Conservation (phyloP, 2,329 filamentous ascomycete genomes). For the Penicillium griseofulvum region DNA sequence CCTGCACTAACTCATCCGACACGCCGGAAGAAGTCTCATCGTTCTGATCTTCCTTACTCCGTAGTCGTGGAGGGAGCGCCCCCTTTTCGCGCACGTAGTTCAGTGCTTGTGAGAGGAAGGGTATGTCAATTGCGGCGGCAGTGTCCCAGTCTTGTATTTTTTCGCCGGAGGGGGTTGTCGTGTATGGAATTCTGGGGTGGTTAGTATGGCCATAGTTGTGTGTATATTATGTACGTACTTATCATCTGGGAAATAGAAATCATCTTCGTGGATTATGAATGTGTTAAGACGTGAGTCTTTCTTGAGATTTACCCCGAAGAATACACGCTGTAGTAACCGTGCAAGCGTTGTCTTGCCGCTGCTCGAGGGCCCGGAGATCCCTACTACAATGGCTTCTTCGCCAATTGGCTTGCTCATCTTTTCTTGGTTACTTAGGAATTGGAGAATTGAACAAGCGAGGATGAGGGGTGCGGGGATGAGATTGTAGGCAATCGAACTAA, state of each 20-base stretch:
- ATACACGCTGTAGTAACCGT: slow-evolving; percentile 76
- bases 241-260: slow-evolving; percentile 83
- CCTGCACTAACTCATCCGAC: slow-evolving; percentile 22
- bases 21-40: slow-evolving; percentile 48
- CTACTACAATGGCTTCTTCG: slow-evolving; percentile 61
- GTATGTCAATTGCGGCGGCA: slow-evolving; percentile 70
- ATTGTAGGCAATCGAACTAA: neutral
- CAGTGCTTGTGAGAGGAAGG: slow-evolving; percentile 65
- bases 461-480: neutral
- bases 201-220: neutral
- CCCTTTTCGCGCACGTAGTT: slow-evolving; percentile 68
- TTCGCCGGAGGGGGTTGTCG: slow-evolving; percentile 48
- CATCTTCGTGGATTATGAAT: slow-evolving; percentile 90
- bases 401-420: slow-evolving; percentile 4
- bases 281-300: slow-evolving; percentile 21
- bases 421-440: slow-evolving; percentile 8
- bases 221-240: slow-evolving; percentile 50
- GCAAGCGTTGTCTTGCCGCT: slow-evolving; percentile 94
- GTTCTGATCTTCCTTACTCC: slow-evolving; percentile 60
- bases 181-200: slow-evolving; percentile 42
- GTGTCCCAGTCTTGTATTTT: slow-evolving; percentile 90
- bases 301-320: slow-evolving; percentile 49
- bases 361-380: slow-evolving; percentile 84
- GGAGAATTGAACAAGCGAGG: neutral
- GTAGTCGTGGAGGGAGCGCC: slow-evolving; percentile 46